Percentiles rank a stretch among this genome's conserved stretches.
phyloP scores from a whole-genome alignment of 352 stramenopile genomes.

The Elongisporangium anandrum region DNA sequence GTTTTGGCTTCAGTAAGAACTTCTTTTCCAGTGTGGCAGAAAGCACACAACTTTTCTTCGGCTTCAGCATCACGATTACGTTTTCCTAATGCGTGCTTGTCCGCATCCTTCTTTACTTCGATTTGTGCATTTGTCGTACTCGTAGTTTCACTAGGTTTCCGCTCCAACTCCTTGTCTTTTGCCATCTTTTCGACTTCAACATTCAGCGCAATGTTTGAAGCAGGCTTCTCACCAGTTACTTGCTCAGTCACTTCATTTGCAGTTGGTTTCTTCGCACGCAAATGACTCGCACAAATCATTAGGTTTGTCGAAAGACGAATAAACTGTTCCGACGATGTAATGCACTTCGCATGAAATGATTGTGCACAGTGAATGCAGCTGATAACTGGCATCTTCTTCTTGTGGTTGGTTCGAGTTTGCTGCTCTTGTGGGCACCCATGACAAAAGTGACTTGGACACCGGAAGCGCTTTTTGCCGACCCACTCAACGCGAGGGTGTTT shows the following conservation, averaged over 20 bases:
- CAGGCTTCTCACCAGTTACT: background rate
- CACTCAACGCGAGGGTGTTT: conserved; percentile 76
- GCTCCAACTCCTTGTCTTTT: background rate
- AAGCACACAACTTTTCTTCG: background rate
- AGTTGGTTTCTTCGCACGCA: conserved; percentile 35
- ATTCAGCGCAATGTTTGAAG: background rate
- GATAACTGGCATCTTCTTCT: conserved; percentile 62
- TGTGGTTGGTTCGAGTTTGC: conserved; percentile 10
- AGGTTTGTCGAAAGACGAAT: conserved; percentile 81
- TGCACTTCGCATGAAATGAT: conserved; percentile 78
- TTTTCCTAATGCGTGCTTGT: background rate
- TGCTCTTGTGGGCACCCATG: conserved; percentile 47
- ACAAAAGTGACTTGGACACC: conserved; percentile 90
- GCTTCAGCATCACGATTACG: background rate
- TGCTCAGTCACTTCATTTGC: background rate
- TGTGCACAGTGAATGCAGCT: conserved; percentile 87
- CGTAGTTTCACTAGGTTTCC: background rate
- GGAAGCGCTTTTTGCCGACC: conserved; percentile 86
- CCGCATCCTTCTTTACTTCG: background rate
- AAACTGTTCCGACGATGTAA: conserved; percentile 67
- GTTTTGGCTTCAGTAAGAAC: background rate
- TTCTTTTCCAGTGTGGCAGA: background rate
- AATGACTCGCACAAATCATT: conserved; percentile 88
- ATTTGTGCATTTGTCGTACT: background rate
- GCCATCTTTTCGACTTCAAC: background rate